A percentile compares a stretch with the other conserved stretches of the same genome.
These are phyloP conservation scores for Pulveroboletus sp. DNA, from an alignment of 768 basidiomycete genomes.

Conservation along the genomic window DNA sequence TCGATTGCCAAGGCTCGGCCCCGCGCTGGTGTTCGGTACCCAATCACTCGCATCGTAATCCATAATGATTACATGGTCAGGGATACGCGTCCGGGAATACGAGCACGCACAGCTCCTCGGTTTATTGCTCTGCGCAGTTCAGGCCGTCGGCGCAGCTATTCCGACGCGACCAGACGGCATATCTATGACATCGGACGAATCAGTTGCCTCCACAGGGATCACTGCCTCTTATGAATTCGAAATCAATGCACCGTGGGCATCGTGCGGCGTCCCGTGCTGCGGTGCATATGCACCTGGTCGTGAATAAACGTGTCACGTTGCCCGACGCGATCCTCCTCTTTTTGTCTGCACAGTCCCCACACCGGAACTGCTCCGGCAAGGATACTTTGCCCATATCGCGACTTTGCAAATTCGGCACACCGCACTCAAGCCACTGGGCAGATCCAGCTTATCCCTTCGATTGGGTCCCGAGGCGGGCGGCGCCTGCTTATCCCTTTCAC, in stretches of 20 bases:
- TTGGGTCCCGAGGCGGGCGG: neutral
- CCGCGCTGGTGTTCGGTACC: no score
- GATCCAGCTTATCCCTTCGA: constrained; percentile 9
- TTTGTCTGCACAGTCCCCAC: neutral
- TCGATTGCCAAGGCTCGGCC: no score
- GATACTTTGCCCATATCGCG: neutral
- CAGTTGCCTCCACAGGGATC: neutral
- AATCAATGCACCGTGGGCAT: neutral
- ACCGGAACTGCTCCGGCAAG: constrained; percentile 11
- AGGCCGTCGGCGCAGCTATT: no score
- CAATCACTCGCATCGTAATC: no score
- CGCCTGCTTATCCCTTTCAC: neutral
- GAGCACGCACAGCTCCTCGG: no score
- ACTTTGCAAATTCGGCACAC: constrained; percentile 2
- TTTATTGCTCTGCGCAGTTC: no score
- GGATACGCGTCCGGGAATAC: no score
- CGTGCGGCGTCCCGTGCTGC: constrained; percentile 1
- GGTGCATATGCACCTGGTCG: constrained; percentile 1
- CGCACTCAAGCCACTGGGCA: neutral
- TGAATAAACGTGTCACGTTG: constrained; percentile 16
- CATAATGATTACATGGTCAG: no score
- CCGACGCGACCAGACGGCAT: no score
- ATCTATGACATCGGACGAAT: no score
- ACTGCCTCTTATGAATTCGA: neutral
- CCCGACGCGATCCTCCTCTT: constrained; percentile 7